These are phyloP conservation scores for Paraurostyla sp. DNA, from an alignment of 73 alveolate species.

Conservation along the genomic window DNA sequence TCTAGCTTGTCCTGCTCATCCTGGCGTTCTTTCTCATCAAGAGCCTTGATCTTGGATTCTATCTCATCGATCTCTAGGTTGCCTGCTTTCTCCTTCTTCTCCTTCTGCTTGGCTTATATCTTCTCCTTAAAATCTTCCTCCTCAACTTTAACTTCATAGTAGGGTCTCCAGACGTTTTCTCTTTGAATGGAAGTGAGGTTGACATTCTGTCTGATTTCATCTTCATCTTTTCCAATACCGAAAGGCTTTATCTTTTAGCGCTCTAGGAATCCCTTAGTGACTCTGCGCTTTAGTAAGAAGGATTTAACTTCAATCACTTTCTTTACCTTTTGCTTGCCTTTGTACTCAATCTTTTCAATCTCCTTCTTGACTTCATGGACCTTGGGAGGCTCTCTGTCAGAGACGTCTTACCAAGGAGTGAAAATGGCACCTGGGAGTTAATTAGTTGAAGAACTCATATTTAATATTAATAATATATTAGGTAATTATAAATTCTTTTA, in stretches of 20 bases:
- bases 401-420: constrained; percentile 25
- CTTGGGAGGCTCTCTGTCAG: constrained; percentile 17
- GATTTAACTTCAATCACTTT: constrained; percentile 39
- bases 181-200: constrained; percentile 46
- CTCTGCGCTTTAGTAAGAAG: constrained; percentile 32
- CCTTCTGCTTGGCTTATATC: not conserved
- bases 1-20: not conserved
- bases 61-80: constrained; percentile 37
- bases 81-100: not conserved
- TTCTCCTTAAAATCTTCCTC: constrained; percentile 66
- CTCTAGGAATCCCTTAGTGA: constrained; percentile 34
- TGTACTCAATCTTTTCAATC: constrained; percentile 50
- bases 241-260: constrained; percentile 62
- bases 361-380: constrained; percentile 17
- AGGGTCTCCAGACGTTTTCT: constrained; percentile 66
- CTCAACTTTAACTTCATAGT: constrained; percentile 60
- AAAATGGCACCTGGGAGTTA: constrained; percentile 11
- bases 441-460: constrained; percentile 46
- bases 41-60: not conserved
- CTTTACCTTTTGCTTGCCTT: constrained; percentile 13
- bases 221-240: constrained; percentile 57
- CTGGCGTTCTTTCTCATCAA: constrained; percentile 46
- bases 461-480: not conserved
- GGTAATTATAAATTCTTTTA: not conserved
- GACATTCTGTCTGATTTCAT: constrained; percentile 44